phyloP scores from a whole-genome alignment of 2,329 filamentous ascomycete genomes.

The Microcyclospora pomicola region DNA sequence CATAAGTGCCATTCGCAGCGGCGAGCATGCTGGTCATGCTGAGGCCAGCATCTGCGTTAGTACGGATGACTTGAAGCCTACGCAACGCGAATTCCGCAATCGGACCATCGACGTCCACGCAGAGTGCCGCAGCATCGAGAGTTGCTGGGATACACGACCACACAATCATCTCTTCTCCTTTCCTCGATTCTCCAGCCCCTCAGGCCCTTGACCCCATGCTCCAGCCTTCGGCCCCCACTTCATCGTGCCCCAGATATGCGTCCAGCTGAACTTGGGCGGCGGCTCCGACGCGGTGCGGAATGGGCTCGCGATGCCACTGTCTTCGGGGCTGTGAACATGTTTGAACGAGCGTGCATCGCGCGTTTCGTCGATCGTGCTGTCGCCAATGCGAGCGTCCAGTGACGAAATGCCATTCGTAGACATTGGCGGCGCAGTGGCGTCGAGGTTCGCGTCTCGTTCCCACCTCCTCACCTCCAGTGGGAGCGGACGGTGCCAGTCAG shows the following conservation, averaged over 20 bases:
- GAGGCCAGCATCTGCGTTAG: no score
- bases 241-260: slow-evolving; percentile 41
- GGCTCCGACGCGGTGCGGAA: slow-evolving; percentile 31
- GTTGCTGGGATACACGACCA: no score
- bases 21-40: no score
- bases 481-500: slow-evolving; percentile 56
- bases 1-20: no score
- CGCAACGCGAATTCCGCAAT: no score
- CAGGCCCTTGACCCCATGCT: slow-evolving; percentile 37
- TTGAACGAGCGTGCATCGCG: slow-evolving; percentile 26
- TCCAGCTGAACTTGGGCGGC: slow-evolving; percentile 38
- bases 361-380: slow-evolving; percentile 13
- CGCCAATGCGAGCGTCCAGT: slow-evolving; percentile 10
- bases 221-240: slow-evolving; percentile 41
- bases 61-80: no score
- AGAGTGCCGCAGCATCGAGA: no score
- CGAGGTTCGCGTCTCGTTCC: slow-evolving; percentile 32
- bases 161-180: slow-evolving; percentile 15
- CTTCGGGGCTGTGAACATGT: slow-evolving; percentile 16
- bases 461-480: slow-evolving; percentile 50
- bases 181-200: slow-evolving; percentile 29
- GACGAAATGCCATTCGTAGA: background rate
- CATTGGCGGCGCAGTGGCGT: background rate
- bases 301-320: slow-evolving; percentile 25
- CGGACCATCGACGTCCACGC: no score